phyloP scores from a whole-genome alignment of 257 asterid species.

The Fraxinus quadrangulata region DNA sequence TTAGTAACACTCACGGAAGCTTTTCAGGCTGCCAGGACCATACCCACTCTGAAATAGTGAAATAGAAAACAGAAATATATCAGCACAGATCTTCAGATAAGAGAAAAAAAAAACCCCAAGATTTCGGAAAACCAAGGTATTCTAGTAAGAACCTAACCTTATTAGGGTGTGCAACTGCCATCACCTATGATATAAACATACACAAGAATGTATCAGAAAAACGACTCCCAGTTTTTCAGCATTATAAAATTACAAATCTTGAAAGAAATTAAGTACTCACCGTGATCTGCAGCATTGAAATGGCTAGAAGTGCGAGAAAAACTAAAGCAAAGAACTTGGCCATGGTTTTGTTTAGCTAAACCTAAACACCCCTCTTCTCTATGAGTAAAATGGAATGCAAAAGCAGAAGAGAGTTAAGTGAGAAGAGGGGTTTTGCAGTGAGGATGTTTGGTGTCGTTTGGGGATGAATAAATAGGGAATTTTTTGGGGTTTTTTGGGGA shows the following conservation, averaged over 20 bases:
- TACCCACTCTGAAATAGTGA: conserved; percentile 15
- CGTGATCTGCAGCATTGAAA: conserved; percentile 27
- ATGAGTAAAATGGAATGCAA: not conserved
- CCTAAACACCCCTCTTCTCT: not conserved
- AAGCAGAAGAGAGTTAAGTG: not conserved
- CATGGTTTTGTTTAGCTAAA: not conserved
- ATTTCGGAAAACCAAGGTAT: not conserved
- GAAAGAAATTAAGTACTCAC: conserved; percentile 20
- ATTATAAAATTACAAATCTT: not conserved
- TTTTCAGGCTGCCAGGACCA: conserved; percentile 1
- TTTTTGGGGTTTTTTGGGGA: not conserved
- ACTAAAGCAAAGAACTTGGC: conserved; percentile 28
- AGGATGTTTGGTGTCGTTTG: not conserved
- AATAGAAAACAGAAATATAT: not conserved
- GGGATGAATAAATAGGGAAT: conserved; percentile 21
- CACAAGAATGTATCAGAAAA: not conserved
- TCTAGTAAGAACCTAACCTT: not conserved
- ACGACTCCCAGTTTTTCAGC: not conserved
- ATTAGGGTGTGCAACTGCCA: not conserved
- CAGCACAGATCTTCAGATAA: not conserved
- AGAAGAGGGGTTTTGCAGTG: not conserved
- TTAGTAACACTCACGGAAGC: conserved; percentile 45
- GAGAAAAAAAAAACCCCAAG: not conserved
- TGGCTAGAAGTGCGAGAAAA: conserved; percentile 28
- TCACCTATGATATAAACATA: not conserved